Base-by-base conservation (phyloP, 169 alveolate species). In the Eimeria necatrix region DNA sequence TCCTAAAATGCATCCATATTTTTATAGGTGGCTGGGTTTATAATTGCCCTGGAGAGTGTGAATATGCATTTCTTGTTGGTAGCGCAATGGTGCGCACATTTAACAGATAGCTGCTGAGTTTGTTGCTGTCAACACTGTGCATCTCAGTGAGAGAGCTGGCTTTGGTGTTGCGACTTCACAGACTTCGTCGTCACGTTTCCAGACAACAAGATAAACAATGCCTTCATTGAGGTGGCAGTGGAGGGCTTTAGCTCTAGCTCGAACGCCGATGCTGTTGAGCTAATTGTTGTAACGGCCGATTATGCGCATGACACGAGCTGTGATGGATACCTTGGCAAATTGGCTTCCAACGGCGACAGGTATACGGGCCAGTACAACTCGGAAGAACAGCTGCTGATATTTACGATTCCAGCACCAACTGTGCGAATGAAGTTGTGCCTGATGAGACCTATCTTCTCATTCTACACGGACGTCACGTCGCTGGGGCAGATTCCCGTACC, bases 391-490 rank as follows among this genome's bases (percentile, higher is more conserved):
- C 73, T 24, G 41, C 76, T 83, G 59, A 7, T 59, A 2, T 83
- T 83, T 56, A 83, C 73, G n/a, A 12, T 83, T 32, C 91, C 91
- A 9, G 91, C 91, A 7, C 91, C 91, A 73, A 56, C 76, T 14
- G 53, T 83, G 9, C 91, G 91, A 48, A 24, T 74, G 32, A 83
- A 52, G 41, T 49, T 83, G 24, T 83, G 91, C 46, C 53, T 83
- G 32, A 2, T 56, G 32, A 56, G 26, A 24, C 56, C 46, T 59
- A 9, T 32, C 73, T 24, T 56, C 32, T 61, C 24, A 9, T 83
- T 53, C 76, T 52, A 48, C 89, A 52, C 52, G 4, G 78, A 52
- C 6, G 59, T 83, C 59, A 10, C 26, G 41, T 24, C 60, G 48
- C 76, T 83, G 60, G 91, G 91, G 20, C 91, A 59, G 26, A 56